These are phyloP conservation scores for Hyphopichia homilentoma DNA, from an alignment of 805 yeast species.

Conservation along the genomic window DNA sequence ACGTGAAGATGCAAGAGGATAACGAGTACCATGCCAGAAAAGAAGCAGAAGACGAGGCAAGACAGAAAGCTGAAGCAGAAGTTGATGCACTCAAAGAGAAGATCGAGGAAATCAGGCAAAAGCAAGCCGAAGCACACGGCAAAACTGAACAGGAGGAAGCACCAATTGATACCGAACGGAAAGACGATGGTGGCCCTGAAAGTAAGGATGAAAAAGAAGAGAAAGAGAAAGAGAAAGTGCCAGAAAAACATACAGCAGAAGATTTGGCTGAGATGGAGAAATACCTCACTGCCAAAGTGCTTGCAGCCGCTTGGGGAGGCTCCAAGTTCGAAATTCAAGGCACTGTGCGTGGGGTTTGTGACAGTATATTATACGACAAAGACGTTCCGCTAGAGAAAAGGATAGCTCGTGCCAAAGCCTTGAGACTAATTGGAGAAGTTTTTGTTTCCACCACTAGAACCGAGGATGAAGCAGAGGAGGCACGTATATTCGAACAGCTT, in stretches of 20 bases:
- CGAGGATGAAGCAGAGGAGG: constrained; percentile 70
- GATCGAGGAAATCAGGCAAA: constrained; percentile 13
- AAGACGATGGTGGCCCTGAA: no score
- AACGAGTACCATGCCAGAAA: constrained; percentile 40
- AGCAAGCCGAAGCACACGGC: constrained; percentile 4
- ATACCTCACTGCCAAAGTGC: constrained; percentile 70
- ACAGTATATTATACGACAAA: constrained; percentile 57
- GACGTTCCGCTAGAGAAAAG: constrained; percentile 43
- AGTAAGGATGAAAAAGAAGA: constrained; percentile 4
- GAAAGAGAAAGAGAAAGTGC: constrained; percentile 17
- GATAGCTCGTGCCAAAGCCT: constrained; percentile 58
- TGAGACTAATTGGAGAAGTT: constrained; percentile 59
- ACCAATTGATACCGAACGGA: no score
- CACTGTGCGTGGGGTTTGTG: constrained; percentile 70
- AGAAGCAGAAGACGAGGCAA: constrained; percentile 28
- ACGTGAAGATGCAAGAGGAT: constrained; percentile 62
- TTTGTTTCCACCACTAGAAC: constrained; percentile 58
- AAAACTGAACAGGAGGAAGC: constrained; percentile 15
- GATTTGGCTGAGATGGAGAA: constrained; percentile 71
- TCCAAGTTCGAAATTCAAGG: constrained; percentile 75
- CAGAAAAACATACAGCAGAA: constrained; percentile 47
- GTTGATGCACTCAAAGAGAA: constrained; percentile 14
- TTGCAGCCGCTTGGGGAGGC: constrained; percentile 84
- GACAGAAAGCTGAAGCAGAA: constrained; percentile 12
- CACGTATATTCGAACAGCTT: constrained; percentile 71